phyloP scores from a whole-genome alignment of 495 filamentous ascomycete species.

The Aspergillus asperescens region DNA sequence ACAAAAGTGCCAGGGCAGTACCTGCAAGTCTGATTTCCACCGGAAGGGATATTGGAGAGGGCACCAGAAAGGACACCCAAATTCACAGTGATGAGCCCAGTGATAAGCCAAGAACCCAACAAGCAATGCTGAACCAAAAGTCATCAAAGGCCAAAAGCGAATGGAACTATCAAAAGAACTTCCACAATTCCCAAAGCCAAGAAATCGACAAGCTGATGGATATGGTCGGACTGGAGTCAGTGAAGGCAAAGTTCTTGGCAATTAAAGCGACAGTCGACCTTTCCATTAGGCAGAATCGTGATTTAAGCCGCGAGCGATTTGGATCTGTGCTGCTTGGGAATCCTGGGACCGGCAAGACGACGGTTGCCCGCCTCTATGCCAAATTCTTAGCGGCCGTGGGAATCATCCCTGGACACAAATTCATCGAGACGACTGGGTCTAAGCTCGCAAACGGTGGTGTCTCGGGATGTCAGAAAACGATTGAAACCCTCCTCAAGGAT shows the following conservation, averaged over 20 bases:
- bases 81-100: too few relatives aligned
- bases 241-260: conserved; percentile 56
- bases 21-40: too few relatives aligned
- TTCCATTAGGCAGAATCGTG: conserved; percentile 48
- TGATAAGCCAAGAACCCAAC: too few relatives aligned
- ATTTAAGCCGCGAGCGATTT: conserved; percentile 56
- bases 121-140: too few relatives aligned
- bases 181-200: conserved; percentile 42
- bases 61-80: too few relatives aligned
- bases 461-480: conserved; percentile 45
- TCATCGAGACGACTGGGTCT: conserved; percentile 61
- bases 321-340: conserved; percentile 68
- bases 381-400: conserved; percentile 59
- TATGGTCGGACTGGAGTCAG: conserved; percentile 67
- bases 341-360: conserved; percentile 80
- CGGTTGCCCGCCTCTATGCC: conserved; percentile 69
- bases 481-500: conserved; percentile 48
- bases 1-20: too few relatives aligned
- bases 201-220: conserved; percentile 61
- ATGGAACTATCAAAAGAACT: conserved; percentile 57
- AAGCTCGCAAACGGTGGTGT: conserved; percentile 59
- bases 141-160: conserved; percentile 35
- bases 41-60: too few relatives aligned
- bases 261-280: conserved; percentile 68
- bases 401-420: conserved; percentile 45